A percentile compares a stretch with the other conserved stretches of the same genome.
phyloP scores from a whole-genome alignment of 106 monocot genomes.

The Posidonia australis region DNA sequence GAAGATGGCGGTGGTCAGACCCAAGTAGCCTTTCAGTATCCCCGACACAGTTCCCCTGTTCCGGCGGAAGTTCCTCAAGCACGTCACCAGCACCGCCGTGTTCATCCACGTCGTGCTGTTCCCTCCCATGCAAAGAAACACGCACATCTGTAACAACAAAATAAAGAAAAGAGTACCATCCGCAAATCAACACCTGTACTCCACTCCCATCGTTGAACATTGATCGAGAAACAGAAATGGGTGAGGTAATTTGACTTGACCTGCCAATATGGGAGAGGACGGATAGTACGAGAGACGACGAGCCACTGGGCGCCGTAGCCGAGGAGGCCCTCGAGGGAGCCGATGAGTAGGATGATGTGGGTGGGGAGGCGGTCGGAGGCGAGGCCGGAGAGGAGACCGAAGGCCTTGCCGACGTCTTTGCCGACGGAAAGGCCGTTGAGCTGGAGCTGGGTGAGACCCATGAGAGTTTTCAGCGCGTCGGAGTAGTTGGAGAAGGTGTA shows the following conservation, averaged over 20 bases:
- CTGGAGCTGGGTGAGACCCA: slow-evolving; percentile 11
- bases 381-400: slow-evolving; percentile 16
- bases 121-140: slow-evolving; percentile 82
- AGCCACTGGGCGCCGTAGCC: slow-evolving; percentile 21
- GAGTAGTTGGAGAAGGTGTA: slow-evolving; percentile 22
- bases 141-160: slow-evolving; percentile 52
- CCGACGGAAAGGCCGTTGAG: slow-evolving; percentile 18
- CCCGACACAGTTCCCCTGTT: slow-evolving; percentile 81
- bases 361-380: slow-evolving; percentile 14
- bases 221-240: too few species aligned
- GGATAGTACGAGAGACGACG: slow-evolving; percentile 7
- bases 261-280: slow-evolving; percentile 16
- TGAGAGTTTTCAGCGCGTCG: slow-evolving; percentile 11
- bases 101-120: slow-evolving; percentile 99
- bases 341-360: slow-evolving; percentile 7
- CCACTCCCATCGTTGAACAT: too few species aligned
- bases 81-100: slow-evolving; percentile 94
- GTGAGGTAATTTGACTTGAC: background rate
- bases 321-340: slow-evolving; percentile 11
- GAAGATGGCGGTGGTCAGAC: slow-evolving; percentile 96
- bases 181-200: background rate
- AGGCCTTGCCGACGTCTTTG: slow-evolving; percentile 21
- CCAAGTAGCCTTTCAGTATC: slow-evolving; percentile 84
- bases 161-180: background rate
- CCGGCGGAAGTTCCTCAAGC: slow-evolving; percentile 72